Evolutionary conservation across 1,139 yeast genomes (phyloP).

Genomic region (Hansenula sp.): DNA sequence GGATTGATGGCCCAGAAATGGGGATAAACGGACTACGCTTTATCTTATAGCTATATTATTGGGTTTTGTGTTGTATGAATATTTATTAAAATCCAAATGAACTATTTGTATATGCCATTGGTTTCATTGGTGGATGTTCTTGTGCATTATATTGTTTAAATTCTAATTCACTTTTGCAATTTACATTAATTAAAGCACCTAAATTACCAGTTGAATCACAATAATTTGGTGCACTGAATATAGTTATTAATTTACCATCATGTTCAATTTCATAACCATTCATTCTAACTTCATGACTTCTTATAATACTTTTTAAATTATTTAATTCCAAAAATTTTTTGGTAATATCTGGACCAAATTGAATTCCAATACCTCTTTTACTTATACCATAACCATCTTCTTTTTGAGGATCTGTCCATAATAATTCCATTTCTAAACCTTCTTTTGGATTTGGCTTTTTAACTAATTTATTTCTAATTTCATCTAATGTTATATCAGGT

Average conservation of each 20-base stretch:
- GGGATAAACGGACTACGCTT: too few species aligned
- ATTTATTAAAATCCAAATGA: conserved; percentile 11
- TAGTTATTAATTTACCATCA: conserved; percentile 79
- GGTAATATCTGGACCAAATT: conserved; percentile 96
- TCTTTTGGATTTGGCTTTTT: conserved; percentile 73
- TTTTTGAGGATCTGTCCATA: conserved; percentile 96
- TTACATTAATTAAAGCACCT: conserved; percentile 60
- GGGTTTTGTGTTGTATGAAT: too few species aligned
- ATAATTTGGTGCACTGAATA: conserved; percentile 95
- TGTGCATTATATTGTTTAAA: conserved; percentile 59
- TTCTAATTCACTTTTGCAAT: conserved; percentile 6
- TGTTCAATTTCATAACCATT: conserved; percentile 89
- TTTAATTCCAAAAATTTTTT: conserved; percentile 69
- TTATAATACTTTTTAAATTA: conserved; percentile 69
- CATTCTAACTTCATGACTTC: conserved; percentile 95
- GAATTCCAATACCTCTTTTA: conserved; percentile 92
- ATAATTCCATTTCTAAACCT: conserved; percentile 91
- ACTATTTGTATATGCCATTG: conserved; percentile 91
- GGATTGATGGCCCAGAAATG: too few species aligned
- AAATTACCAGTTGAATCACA: conserved; percentile 88
- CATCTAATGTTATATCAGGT: conserved; percentile 66
- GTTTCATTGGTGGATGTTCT: conserved; percentile 86
- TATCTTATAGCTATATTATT: too few species aligned
- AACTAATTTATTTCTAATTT: conserved; percentile 35
- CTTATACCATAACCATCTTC: conserved; percentile 78